Base-by-base conservation (phyloP, 176 grass and related monocot species). In the Guadua angustifolia region DNA sequence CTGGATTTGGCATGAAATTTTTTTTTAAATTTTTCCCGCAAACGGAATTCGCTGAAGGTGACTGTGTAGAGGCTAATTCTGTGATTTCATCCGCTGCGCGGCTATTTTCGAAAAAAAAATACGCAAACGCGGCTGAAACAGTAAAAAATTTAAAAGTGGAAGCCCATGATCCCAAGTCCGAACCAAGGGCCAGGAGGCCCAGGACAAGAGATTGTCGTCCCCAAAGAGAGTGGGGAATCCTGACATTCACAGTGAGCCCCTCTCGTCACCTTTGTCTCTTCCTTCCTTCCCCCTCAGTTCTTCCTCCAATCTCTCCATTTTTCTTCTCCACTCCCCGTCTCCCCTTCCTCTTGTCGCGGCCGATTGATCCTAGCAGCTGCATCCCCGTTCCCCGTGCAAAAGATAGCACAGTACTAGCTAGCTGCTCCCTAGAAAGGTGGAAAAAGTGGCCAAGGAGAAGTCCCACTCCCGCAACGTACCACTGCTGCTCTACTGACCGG, bases 361-460 rank as follows among this genome's bases (percentile, higher is more conserved):
- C n/a, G 15, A 66, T 51, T 17, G 39, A 71, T 77, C 73, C 40
- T 77, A 45, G 57, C 21, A 4, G 43, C 59, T 65, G 76, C 9
- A n/a, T 79, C 59, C 16, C 55, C 32, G 33, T 82, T 82, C 64
- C 50, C 36, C 36, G 19, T 29, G 39, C 6, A 39, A 35, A 62
- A 63, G 22, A 51, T 68, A 26, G 21, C 18, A 15, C 7, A 45
- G 9, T 11, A 11, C 32, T 68, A 52, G 45, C 69, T 44, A 35
- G 46, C 69, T 36, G 73, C 42, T 70, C 49, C 73, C 7, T 65
- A 32, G 40, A 33, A 77, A 63, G 42, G 32, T 58, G 64, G 79
- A 77, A 9, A 22, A 33, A 70, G 64, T 71, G 66, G 67, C 32
- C 67, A 69, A 25, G 13, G 10, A 65, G 13, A 18, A 49, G n/a